Conservation (phyloP, 202 grass and related monocot species). For the Setaria italica region DNA sequence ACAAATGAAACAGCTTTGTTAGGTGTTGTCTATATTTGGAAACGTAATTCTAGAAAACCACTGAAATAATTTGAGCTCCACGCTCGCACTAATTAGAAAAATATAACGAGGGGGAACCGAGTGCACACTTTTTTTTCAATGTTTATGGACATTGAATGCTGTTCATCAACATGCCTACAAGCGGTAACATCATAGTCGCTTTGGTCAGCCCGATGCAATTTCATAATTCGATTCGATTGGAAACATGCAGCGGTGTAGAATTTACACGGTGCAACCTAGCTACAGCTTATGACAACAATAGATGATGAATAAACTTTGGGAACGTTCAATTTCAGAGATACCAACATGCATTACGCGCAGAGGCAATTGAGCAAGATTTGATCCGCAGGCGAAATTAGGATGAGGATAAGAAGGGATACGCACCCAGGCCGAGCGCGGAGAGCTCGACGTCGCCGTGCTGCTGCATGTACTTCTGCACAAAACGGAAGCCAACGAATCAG, state of each 20-base stretch:
- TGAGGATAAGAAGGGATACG: neutral
- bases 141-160: neutral
- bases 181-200: neutral
- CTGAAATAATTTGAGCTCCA: neutral
- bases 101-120: too few relatives aligned
- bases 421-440: slow-evolving; percentile 80
- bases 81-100: neutral
- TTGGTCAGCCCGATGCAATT: neutral
- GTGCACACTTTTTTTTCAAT: neutral
- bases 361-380: neutral
- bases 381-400: neutral
- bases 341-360: neutral
- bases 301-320: neutral
- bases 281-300: neutral
- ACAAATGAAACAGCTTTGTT: neutral
- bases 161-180: neutral
- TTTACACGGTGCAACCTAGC: neutral
- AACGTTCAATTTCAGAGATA: neutral
- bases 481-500: slow-evolving; percentile 4
- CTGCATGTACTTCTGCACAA: slow-evolving; percentile 80
- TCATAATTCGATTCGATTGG: neutral
- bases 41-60: neutral
- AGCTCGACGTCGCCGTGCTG: slow-evolving; percentile 69
- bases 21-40: neutral
- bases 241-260: neutral